These are phyloP conservation scores for Polychaeton citri DNA, from an alignment of 2,329 filamentous ascomycete species.

Conservation along the genomic window DNA sequence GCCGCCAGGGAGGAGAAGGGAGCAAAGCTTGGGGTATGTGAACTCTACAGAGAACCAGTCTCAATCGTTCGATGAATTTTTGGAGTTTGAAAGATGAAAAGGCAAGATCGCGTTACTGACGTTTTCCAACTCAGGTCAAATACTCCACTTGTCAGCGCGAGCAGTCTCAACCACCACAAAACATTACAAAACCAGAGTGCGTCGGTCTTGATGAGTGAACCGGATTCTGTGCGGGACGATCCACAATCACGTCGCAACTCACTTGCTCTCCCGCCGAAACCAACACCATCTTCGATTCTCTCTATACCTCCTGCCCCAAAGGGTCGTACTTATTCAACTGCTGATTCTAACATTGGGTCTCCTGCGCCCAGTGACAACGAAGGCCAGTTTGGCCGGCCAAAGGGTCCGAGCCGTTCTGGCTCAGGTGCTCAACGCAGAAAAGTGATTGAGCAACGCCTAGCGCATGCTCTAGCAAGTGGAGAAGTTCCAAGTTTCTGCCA, in stretches of 20 bases:
- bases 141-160: no score
- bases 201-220: no score
- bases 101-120: no score
- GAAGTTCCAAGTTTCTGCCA: constrained; percentile 78
- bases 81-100: no score
- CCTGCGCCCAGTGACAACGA: constrained; percentile 23
- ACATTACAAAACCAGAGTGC: no score
- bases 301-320: constrained; percentile 11
- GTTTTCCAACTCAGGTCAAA: no score
- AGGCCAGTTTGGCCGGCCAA: constrained; percentile 8
- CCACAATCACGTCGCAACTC: constrained; percentile 16
- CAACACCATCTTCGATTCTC: constrained; percentile 21
- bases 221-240: constrained; percentile 4
- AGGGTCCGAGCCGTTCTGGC: constrained; percentile 21
- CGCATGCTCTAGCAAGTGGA: constrained; percentile 55
- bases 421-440: constrained; percentile 54
- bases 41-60: constrained; percentile 3
- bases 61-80: no score
- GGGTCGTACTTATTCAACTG: constrained; percentile 9
- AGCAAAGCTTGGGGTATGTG: constrained; percentile 15
- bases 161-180: no score
- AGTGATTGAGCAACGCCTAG: constrained; percentile 42
- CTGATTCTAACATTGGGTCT: constrained; percentile 21
- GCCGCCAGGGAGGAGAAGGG: constrained; percentile 5
- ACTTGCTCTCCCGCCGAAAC: constrained; percentile 20